Evolutionary conservation across 2,329 filamentous ascomycete genomes (phyloP).

Genomic region (Malbranchea zuffiana): DNA sequence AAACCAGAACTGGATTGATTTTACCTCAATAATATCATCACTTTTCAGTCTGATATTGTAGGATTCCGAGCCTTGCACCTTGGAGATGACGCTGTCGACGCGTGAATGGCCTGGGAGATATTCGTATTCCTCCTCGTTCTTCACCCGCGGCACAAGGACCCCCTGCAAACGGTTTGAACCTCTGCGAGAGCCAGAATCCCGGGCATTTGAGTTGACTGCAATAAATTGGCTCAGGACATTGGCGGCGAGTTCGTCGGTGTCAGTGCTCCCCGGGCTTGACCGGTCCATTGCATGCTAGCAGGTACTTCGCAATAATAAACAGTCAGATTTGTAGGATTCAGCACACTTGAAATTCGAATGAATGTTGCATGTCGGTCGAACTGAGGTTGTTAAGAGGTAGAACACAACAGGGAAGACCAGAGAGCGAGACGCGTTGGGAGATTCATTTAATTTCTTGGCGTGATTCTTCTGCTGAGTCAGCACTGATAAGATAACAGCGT

Average conservation of each 20-base stretch:
- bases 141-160: conserved; percentile 12
- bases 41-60: conserved; percentile 11
- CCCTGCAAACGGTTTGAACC: conserved; percentile 1
- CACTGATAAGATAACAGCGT: no score
- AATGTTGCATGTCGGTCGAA: neutral
- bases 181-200: neutral
- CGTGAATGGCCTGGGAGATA: conserved; percentile 13
- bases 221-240: conserved; percentile 15
- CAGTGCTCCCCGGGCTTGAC: conserved; percentile 2
- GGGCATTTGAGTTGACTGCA: conserved; percentile 7
- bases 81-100: conserved; percentile 12
- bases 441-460: conserved; percentile 5
- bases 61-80: conserved; percentile 4
- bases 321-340: no score
- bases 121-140: conserved; percentile 15
- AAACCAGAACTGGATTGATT: neutral
- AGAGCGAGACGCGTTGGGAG: conserved; percentile 1
- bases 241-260: conserved; percentile 1
- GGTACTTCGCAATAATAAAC: neutral
- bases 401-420: neutral
- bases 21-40: conserved; percentile 12
- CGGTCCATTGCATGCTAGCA: conserved; percentile 10
- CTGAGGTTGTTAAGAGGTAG: no score
- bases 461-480: no score
- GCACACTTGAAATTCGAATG: neutral